phyloP scores from a whole-genome alignment of 495 filamentous ascomycete genomes.

The Pseudoneurospora amorphoporcata region DNA sequence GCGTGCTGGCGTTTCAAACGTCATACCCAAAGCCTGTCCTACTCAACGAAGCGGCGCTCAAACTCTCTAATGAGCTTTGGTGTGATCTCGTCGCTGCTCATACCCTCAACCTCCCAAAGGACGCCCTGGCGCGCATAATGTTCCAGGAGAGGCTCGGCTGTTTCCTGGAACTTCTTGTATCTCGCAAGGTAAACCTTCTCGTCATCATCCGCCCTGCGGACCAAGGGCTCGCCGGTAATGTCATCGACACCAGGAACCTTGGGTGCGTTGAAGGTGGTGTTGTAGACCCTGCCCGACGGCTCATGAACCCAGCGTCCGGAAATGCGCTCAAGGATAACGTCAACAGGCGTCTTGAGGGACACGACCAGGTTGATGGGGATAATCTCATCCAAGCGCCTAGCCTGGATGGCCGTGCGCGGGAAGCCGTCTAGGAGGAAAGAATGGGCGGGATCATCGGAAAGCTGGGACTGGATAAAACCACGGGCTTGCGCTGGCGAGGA shows the following conservation, averaged over 20 bases:
- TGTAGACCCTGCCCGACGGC: conserved; percentile 85
- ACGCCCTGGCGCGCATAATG: conserved; percentile 84
- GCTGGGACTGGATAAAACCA: conserved; percentile 21
- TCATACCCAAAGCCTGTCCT: not conserved
- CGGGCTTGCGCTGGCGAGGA: conserved; percentile 28
- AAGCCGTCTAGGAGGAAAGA: conserved; percentile 97
- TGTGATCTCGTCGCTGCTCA: conserved; percentile 87
- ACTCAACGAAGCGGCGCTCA: conserved; percentile 53
- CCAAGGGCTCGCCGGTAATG: conserved; percentile 78
- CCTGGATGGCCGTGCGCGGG: conserved; percentile 78
- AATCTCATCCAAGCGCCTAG: conserved; percentile 60
- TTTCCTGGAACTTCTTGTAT: conserved; percentile 75
- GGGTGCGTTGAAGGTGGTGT: conserved; percentile 82
- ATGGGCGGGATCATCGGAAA: conserved; percentile 60
- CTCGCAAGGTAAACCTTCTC: conserved; percentile 75
- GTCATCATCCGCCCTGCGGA: conserved; percentile 73
- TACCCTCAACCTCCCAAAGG: conserved; percentile 75
- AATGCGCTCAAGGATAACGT: conserved; percentile 82
- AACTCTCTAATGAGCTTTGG: conserved; percentile 76
- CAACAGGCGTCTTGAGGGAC: conserved; percentile 51
- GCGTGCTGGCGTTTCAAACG: not conserved
- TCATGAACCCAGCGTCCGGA: conserved; percentile 88
- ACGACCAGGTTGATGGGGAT: conserved; percentile 90
- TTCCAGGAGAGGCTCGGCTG: conserved; percentile 71
- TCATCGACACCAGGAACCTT: conserved; percentile 76